Percentiles rank a stretch among this genome's conserved stretches.
Evolutionary conservation across 2,329 filamentous ascomycete species (phyloP).

Genomic region (Amauroascus verrucosus): DNA sequence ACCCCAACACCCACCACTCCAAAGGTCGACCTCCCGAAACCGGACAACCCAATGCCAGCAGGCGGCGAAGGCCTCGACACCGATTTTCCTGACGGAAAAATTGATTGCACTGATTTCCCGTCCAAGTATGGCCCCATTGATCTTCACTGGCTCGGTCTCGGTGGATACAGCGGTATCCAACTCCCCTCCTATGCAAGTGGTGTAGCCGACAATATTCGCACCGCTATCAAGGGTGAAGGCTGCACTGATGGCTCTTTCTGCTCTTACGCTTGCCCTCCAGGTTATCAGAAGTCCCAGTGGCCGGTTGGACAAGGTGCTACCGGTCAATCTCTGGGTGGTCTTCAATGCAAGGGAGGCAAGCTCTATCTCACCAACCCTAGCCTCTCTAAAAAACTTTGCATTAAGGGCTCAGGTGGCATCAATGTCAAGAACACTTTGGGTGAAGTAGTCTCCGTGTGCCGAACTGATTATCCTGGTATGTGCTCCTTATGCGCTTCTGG

Average conservation of each 20-base stretch:
- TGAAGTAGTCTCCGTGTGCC: conserved; percentile 64
- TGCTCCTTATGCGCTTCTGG: not conserved
- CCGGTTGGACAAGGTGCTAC: conserved; percentile 64
- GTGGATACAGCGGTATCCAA: conserved; percentile 75
- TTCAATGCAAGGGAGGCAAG: conserved; percentile 63
- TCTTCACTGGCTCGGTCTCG: conserved; percentile 57
- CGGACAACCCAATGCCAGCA: conserved; percentile 10
- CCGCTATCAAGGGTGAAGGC: conserved; percentile 49
- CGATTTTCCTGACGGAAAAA: conserved; percentile 63
- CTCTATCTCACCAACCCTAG: conserved; percentile 63
- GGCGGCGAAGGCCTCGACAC: conserved; percentile 48
- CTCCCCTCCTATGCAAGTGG: conserved; percentile 43
- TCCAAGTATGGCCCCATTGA: conserved; percentile 67
- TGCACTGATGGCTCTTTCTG: conserved; percentile 63
- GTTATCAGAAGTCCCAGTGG: conserved; percentile 91
- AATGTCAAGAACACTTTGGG: conserved; percentile 64
- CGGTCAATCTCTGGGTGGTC: conserved; percentile 77
- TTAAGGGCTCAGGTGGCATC: conserved; percentile 59
- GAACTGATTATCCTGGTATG: conserved; percentile 85
- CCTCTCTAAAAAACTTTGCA: conserved; percentile 62
- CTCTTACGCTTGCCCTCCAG: conserved; percentile 85
- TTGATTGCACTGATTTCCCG: conserved; percentile 66
- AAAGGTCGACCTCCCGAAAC: conserved; percentile 18
- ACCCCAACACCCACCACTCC: not conserved
- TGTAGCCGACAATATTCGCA: conserved; percentile 56